phyloP scores from a whole-genome alignment of 2,329 filamentous ascomycete genomes.

The Colletotrichum aenigma region DNA sequence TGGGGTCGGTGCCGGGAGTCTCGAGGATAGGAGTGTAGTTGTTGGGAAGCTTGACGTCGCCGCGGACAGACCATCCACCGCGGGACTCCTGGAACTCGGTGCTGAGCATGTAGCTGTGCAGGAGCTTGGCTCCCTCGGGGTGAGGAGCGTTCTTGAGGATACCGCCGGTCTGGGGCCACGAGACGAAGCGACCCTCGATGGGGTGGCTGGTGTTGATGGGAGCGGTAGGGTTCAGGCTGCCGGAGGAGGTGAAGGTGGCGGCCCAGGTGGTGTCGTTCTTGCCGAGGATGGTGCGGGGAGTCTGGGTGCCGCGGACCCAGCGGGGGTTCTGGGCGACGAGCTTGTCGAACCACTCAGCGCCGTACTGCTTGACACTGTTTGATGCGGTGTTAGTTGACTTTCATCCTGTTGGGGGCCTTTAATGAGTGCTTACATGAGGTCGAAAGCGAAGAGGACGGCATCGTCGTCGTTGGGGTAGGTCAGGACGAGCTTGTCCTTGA shows the following conservation, averaged over 20 bases:
- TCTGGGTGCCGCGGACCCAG: conserved; percentile 57
- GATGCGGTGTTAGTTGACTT: not conserved
- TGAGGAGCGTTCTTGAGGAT: conserved; percentile 54
- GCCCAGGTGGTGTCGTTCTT: conserved; percentile 31
- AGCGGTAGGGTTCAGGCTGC: conserved; percentile 19
- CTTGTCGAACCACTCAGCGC: conserved; percentile 49
- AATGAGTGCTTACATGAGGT: conserved; percentile 41
- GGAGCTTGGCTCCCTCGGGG: conserved; percentile 54
- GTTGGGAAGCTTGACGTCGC: conserved; percentile 32
- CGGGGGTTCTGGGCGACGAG: conserved; percentile 52
- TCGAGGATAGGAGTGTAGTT: conserved; percentile 33
- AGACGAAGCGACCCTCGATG: conserved; percentile 43
- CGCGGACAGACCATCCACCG: conserved; percentile 36
- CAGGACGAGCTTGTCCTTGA: conserved; percentile 57
- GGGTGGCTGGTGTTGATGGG: conserved; percentile 33
- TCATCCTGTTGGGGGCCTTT: too few species aligned
- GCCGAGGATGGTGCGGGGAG: conserved; percentile 39
- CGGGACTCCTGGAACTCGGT: conserved; percentile 38
- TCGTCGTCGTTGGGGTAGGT: conserved; percentile 65
- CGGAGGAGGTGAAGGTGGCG: conserved; percentile 36
- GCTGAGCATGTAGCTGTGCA: conserved; percentile 51
- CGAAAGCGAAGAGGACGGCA: conserved; percentile 55
- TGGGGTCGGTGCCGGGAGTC: conserved; percentile 36
- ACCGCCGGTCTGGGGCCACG: conserved; percentile 52
- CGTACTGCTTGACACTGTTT: conserved; percentile 41